phyloP scores from a whole-genome alignment of 352 stramenopile species.

The Globisporangium nagaii region DNA sequence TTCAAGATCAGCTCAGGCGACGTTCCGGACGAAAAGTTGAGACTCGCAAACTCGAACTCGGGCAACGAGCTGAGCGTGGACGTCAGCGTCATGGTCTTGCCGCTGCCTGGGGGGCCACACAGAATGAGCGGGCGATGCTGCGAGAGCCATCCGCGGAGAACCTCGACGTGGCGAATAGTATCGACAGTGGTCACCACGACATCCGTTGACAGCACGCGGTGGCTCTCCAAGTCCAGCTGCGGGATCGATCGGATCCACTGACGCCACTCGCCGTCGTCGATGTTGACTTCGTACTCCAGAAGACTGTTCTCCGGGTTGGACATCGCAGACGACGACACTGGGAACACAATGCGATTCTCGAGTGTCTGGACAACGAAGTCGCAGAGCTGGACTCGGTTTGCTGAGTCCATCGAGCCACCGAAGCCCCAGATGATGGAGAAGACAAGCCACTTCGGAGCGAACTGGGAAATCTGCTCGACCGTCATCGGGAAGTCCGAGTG shows the following conservation, averaged over 20 bases:
- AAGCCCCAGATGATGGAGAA: slow-evolving; percentile 99
- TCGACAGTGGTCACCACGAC: slow-evolving; percentile 99
- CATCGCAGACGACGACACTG: slow-evolving; percentile 41
- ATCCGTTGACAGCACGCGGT: slow-evolving; percentile 94
- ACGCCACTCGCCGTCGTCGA: slow-evolving; percentile 96
- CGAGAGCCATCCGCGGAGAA: slow-evolving; percentile 96
- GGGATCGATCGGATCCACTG: slow-evolving; percentile 96
- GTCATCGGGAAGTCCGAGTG: slow-evolving; percentile 98
- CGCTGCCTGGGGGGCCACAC: slow-evolving; percentile 96
- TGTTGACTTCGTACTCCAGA: slow-evolving; percentile 95
- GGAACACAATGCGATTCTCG: slow-evolving; percentile 87
- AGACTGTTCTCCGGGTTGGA: slow-evolving; percentile 75
- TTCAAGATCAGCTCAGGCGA: slow-evolving; percentile 98
- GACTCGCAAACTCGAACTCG: slow-evolving; percentile 96
- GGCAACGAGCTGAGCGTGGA: slow-evolving; percentile 96
- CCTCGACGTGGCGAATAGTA: slow-evolving; percentile 97
- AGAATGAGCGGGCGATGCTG: slow-evolving; percentile 96
- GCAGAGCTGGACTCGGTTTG: slow-evolving; percentile 89
- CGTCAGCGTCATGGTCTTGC: slow-evolving; percentile 99
- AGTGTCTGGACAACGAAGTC: slow-evolving; percentile 86
- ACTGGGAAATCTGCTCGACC: slow-evolving; percentile 94
- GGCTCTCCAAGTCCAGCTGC: slow-evolving; percentile 97
- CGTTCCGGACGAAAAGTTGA: slow-evolving; percentile 99
- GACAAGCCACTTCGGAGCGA: slow-evolving; percentile 97
- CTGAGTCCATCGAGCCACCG: slow-evolving; percentile 93